A percentile compares a stretch with the other conserved stretches of the same genome.
phyloP scores from a whole-genome alignment of 108 stramenopile species.

The Nitzschia palea region DNA sequence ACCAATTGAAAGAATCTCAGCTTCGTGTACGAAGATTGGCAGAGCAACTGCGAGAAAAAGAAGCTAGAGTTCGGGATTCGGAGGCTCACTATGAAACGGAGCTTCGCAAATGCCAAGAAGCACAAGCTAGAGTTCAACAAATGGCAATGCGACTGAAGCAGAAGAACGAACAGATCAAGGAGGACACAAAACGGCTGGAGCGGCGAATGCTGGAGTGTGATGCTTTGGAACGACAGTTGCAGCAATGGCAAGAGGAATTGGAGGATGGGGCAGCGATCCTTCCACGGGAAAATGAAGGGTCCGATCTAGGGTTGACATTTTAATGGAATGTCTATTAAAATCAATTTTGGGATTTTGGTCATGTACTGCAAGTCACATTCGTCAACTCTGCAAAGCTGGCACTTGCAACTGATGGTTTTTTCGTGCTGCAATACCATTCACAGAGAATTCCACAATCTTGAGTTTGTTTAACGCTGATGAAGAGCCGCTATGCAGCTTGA shows the following conservation, averaged over 20 bases:
- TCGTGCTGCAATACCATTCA: too few species aligned
- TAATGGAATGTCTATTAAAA: not conserved
- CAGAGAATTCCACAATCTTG: too few species aligned
- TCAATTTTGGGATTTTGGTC: constrained; percentile 4
- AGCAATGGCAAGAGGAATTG: constrained; percentile 39
- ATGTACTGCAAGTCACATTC: too few species aligned
- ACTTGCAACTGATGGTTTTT: too few species aligned
- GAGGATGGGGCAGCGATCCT: constrained; percentile 28
- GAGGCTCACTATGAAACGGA: constrained; percentile 29
- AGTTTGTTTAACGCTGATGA: too few species aligned
- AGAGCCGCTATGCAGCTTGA: too few species aligned
- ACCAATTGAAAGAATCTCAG: constrained; percentile 36
- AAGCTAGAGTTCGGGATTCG: constrained; percentile 12
- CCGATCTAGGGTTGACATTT: constrained; percentile 25
- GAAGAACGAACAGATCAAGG: constrained; percentile 31
- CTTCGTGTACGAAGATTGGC: constrained; percentile 27
- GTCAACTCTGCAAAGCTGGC: too few species aligned
- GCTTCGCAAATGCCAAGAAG: constrained; percentile 29
- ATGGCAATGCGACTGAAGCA: constrained; percentile 36
- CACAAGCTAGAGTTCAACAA: constrained; percentile 32
- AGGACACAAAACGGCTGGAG: constrained; percentile 15
- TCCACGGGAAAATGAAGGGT: constrained; percentile 5
- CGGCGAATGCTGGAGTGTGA: constrained; percentile 34
- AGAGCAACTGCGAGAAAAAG: constrained; percentile 27
- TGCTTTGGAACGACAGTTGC: constrained; percentile 35